Percentiles rank a stretch among this genome's conserved stretches.
Evolutionary conservation across 2,329 filamentous ascomycete species (phyloP).

Genomic region (Rutstroemia sp.): DNA sequence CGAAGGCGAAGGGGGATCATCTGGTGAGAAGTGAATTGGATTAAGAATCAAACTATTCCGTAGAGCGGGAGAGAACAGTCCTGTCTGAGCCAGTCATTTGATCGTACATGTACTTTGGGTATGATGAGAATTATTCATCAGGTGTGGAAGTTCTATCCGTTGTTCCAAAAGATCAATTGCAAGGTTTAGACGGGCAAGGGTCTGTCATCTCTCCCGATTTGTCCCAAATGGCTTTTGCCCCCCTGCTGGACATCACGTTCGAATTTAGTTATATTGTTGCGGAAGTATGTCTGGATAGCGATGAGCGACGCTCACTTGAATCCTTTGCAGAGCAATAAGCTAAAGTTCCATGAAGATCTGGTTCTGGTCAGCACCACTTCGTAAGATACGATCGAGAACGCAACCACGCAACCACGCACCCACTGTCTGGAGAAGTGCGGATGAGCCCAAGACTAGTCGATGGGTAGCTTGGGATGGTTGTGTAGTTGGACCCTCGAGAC

Average conservation of each 20-base stretch:
- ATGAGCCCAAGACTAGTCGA: neutral
- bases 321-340: neutral
- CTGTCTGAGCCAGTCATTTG: neutral
- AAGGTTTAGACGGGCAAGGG: neutral
- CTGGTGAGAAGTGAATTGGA: no score
- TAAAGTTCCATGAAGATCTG: no score
- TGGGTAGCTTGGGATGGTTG: no score
- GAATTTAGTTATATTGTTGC: neutral
- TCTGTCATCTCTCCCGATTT: conserved; percentile 5
- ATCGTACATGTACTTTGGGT: neutral
- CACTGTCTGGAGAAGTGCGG: neutral
- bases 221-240: neutral
- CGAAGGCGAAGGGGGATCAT: no score
- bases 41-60: no score
- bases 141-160: neutral
- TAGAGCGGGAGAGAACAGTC: no score
- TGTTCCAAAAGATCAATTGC: neutral
- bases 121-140: neutral
- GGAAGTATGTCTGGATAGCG: neutral
- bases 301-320: neutral
- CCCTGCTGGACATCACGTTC: neutral
- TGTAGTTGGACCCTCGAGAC: neutral
- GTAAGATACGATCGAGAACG: no score
- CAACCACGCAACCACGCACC: no score
- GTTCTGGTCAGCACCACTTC: no score